Percentiles rank a stretch among this genome's conserved stretches.
Conservation (phyloP, 306 rosid species). For the Herpetospermum pedunculosum region DNA sequence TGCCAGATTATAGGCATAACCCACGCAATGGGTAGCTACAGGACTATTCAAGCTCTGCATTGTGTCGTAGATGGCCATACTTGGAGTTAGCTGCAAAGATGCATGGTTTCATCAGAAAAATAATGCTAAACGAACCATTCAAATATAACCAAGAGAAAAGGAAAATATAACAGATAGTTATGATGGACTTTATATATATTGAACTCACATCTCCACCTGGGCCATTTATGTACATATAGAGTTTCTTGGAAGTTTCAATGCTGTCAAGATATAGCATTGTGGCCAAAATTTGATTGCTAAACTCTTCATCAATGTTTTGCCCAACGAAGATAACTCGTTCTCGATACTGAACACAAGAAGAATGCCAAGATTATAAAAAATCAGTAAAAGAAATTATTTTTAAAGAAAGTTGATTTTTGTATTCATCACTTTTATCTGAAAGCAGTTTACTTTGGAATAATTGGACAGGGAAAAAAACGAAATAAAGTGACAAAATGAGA, state of each 20-base stretch:
- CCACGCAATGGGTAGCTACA: constrained; percentile 76
- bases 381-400: background rate
- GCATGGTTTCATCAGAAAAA: constrained; percentile 14
- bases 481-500: background rate
- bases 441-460: background rate
- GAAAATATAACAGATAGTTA: constrained; percentile 4
- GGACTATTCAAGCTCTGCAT: constrained; percentile 86
- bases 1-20: constrained; percentile 66
- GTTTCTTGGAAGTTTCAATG: constrained; percentile 43
- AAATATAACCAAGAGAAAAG: background rate
- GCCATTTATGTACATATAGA: constrained; percentile 75
- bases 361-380: background rate
- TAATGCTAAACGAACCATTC: background rate
- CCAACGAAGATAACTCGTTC: constrained; percentile 86
- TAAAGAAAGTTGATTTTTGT: background rate
- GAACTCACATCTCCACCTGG: constrained; percentile 97
- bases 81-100: constrained; percentile 78
- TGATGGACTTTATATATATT: background rate
- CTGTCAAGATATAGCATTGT: constrained; percentile 91
- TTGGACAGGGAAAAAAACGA: background rate
- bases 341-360: constrained; percentile 62
- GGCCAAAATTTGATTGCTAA: constrained; percentile 82
- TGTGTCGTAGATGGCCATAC: constrained; percentile 80
- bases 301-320: constrained; percentile 72
- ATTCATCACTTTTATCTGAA: background rate